Conservation (phyloP, 2,329 filamentous ascomycete genomes). For the Aspergillus piperis region DNA sequence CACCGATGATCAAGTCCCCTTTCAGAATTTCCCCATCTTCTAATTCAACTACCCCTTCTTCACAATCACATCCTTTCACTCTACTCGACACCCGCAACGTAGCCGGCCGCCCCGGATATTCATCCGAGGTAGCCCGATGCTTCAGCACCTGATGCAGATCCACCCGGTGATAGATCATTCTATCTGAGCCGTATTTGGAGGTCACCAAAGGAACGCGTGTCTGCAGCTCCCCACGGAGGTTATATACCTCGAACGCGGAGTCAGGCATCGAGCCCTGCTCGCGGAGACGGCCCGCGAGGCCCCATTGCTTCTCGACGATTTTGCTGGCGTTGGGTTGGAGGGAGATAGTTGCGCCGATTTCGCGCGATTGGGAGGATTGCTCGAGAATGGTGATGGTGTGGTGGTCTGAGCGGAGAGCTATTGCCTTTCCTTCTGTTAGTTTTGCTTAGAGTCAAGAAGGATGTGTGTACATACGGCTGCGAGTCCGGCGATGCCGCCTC, state of each 20-base stretch:
- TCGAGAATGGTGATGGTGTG: slow-evolving; percentile 27
- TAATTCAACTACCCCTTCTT: slow-evolving; percentile 7
- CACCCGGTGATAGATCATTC: slow-evolving; percentile 25
- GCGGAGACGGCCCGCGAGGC: background rate
- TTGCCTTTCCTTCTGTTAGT: slow-evolving; percentile 14
- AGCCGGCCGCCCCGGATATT: background rate
- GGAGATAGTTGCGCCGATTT: slow-evolving; percentile 54
- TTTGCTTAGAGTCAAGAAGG: background rate
- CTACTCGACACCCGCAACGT: background rate
- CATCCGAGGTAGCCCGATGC: background rate
- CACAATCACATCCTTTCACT: background rate
- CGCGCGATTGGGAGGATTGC: slow-evolving; percentile 29
- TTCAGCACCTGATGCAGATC: slow-evolving; percentile 29
- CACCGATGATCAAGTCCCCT: slow-evolving; percentile 32
- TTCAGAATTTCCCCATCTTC: slow-evolving; percentile 18
- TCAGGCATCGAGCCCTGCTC: slow-evolving; percentile 18
- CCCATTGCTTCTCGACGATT: slow-evolving; percentile 9
- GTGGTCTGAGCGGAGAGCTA: slow-evolving; percentile 28
- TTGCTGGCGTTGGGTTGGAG: slow-evolving; percentile 41
- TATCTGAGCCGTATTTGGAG: slow-evolving; percentile 23
- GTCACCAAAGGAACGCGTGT: slow-evolving; percentile 21
- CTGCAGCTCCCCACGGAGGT: slow-evolving; percentile 23
- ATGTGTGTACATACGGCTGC: slow-evolving; percentile 23
- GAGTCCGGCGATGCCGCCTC: slow-evolving; percentile 42
- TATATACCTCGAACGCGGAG: slow-evolving; percentile 28